Conservation (phyloP, 1,284 basidiomycete species). For the Bjerkandera adusta region DNA sequence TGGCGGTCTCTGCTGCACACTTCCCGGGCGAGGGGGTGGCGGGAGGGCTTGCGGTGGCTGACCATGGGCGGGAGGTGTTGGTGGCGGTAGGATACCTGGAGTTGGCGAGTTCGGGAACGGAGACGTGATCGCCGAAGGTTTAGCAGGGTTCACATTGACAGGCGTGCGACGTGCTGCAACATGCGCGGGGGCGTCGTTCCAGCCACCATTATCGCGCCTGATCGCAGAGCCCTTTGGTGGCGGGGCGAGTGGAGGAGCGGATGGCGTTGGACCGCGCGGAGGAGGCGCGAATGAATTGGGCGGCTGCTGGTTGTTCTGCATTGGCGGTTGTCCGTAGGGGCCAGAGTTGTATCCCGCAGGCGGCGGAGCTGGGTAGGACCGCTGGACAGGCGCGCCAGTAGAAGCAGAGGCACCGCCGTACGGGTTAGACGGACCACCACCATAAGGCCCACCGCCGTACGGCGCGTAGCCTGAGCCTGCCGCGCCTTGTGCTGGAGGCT, state of each 20-base stretch:
- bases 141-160: constrained; percentile 44
- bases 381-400: constrained; percentile 1
- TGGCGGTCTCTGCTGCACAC: constrained; percentile 40
- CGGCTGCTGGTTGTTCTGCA: constrained; percentile 13
- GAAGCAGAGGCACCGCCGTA: constrained; percentile 1
- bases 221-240: constrained; percentile 21
- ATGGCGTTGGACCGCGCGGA: constrained; percentile 21
- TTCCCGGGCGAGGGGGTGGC: constrained; percentile 64
- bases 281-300: constrained; percentile 22
- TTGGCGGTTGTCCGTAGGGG: constrained; percentile 17
- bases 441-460: constrained; percentile 7
- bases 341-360: constrained; percentile 9
- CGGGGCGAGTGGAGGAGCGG: constrained; percentile 35
- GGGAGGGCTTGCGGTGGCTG: constrained; percentile 41
- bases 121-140: constrained; percentile 75
- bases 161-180: constrained; percentile 51
- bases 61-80: constrained; percentile 47
- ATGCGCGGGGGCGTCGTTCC: constrained; percentile 86
- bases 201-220: constrained; percentile 76
- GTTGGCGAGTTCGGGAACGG: constrained; percentile 80
- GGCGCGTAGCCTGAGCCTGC: constrained; percentile 5
- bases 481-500: constrained; percentile 10
- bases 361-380: constrained; percentile 5
- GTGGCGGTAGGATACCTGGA: constrained; percentile 40
- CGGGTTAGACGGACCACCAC: background rate